A percentile compares a stretch with the other conserved stretches of the same genome.
These are phyloP conservation scores for Bryopsis sp. DNA, from an alignment of 139 green algal species.

Conservation along the genomic window DNA sequence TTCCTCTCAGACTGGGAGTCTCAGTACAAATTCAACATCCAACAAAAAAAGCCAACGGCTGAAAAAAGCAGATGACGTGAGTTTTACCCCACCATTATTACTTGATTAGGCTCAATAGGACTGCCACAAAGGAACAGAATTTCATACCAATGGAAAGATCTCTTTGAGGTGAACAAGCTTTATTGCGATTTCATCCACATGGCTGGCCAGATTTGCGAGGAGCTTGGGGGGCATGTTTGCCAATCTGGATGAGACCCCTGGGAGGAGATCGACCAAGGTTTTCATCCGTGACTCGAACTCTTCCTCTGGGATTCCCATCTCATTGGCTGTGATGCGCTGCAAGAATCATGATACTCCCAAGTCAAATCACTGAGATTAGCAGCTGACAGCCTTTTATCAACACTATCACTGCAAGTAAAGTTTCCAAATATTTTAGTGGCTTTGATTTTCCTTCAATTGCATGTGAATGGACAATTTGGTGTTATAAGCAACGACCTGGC, in stretches of 20 bases:
- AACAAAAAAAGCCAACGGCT: background rate
- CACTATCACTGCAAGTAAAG: no score
- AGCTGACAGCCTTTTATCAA: no score
- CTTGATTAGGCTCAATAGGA: background rate
- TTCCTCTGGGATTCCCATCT: slow-evolving; percentile 44
- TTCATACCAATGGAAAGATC: slow-evolving; percentile 45
- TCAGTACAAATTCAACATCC: background rate
- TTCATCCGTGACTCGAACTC: slow-evolving; percentile 46
- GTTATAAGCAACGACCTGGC: no score
- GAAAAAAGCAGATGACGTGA: background rate
- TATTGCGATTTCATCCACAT: slow-evolving; percentile 26
- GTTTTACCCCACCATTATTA: background rate
- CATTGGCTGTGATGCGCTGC: slow-evolving; percentile 40
- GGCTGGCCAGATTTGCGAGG: slow-evolving; percentile 28
- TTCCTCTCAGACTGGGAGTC: background rate
- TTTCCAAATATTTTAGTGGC: no score
- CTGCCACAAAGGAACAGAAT: background rate
- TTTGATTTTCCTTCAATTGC: no score
- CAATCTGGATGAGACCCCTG: slow-evolving; percentile 27
- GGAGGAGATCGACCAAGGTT: slow-evolving; percentile 40
- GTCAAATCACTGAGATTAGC: no score
- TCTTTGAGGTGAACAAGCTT: slow-evolving; percentile 46
- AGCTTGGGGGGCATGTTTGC: slow-evolving; percentile 30
- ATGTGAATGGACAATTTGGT: no score
- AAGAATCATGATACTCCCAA: no score